A percentile compares a stretch with the other conserved stretches of the same genome.
Conservation (phyloP, 345 rosid genomes). For the thale cress (Arabidopsis thaliana) region TAIR10.1 NC_003075.7:11289501-11290000, state of each 20-base stretch:
- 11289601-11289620: conserved; percentile 30
- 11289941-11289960: background rate
- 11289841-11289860: conserved; percentile 81
- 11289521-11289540: conserved; percentile 49
- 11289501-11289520: conserved; percentile 69
- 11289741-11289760: background rate
- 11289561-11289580: background rate
- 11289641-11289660: conserved; percentile 84
- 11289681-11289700: conserved; percentile 85
- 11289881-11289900: conserved; percentile 90
- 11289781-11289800: conserved; percentile 24
- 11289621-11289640: conserved; percentile 81
- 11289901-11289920: conserved; percentile 99
- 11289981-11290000: conserved; percentile 10
- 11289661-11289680: conserved; percentile 73
- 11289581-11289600: background rate
- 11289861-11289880: conserved; percentile 90
- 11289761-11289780: conserved; percentile 23
- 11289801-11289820: conserved; percentile 93
- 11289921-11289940: conserved; percentile 59
- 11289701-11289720: conserved; percentile 83
- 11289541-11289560: background rate
- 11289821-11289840: conserved; percentile 80
- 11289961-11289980: conserved; percentile 5
- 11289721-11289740: conserved; percentile 53